phyloP scores from a whole-genome alignment of 495 filamentous ascomycete species.

The Neurospora sp. region DNA sequence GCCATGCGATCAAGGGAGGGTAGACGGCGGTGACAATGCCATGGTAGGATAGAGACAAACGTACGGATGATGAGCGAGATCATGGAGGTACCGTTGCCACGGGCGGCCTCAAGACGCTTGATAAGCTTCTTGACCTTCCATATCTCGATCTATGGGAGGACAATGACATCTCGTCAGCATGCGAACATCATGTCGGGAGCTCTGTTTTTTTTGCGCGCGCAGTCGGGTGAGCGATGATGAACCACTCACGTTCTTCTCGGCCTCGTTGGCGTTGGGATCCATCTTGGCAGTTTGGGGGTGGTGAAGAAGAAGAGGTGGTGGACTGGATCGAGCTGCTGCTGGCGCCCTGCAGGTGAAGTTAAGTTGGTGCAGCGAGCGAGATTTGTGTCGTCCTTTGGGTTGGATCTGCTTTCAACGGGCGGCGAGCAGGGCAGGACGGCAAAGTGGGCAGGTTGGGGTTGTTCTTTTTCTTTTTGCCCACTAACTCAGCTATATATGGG shows the following conservation, averaged over 20 bases:
- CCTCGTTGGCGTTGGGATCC: slow-evolving; percentile 81
- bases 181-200: background rate
- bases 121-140: slow-evolving; percentile 93
- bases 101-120: slow-evolving; percentile 84
- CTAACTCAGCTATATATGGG: background rate
- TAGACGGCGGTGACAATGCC: slow-evolving; percentile 14
- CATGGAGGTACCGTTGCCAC: slow-evolving; percentile 96
- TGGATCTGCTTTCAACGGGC: background rate
- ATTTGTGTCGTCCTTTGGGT: background rate
- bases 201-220: slow-evolving; percentile 1
- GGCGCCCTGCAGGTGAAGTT: background rate
- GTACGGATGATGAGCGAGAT: slow-evolving; percentile 96
- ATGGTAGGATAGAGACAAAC: slow-evolving; percentile 21
- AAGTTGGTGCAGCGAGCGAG: background rate
- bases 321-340: background rate
- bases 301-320: background rate
- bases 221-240: slow-evolving; percentile 3
- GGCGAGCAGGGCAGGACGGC: background rate
- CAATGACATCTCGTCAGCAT: slow-evolving; percentile 10
- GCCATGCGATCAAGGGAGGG: background rate
- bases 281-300: slow-evolving; percentile 44
- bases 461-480: background rate
- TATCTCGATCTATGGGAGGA: slow-evolving; percentile 50
- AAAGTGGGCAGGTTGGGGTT: background rate
- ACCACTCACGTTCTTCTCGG: slow-evolving; percentile 82